Evolutionary conservation across 2,329 filamentous ascomycete genomes (phyloP).

Genomic region (Knoxdaviesia proteae): DNA sequence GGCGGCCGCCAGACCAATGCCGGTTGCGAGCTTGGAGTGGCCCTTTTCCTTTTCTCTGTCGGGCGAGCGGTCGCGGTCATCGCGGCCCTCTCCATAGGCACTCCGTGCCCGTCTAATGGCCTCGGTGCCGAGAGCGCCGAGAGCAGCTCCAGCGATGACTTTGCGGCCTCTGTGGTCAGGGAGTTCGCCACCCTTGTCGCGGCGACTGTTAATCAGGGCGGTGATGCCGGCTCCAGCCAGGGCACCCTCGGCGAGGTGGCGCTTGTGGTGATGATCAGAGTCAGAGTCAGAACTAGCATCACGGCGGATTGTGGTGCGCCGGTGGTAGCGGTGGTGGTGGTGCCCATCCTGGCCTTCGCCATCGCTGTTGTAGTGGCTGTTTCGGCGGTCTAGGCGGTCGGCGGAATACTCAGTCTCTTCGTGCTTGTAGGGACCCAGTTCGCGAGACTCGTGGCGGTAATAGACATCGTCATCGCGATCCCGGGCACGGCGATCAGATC

Average conservation of each 20-base stretch:
- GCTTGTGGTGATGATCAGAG: slow-evolving; percentile 25
- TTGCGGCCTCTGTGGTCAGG: slow-evolving; percentile 33
- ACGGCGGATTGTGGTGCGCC: slow-evolving; percentile 18
- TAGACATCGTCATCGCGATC: slow-evolving; percentile 26
- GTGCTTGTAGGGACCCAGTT: slow-evolving; percentile 18
- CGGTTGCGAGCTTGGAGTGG: slow-evolving; percentile 34
- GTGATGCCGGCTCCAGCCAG: slow-evolving; percentile 40
- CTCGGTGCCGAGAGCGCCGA: slow-evolving; percentile 42
- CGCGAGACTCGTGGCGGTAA: slow-evolving; percentile 24
- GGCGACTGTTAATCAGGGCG: slow-evolving; percentile 35
- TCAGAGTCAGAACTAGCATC: slow-evolving; percentile 22
- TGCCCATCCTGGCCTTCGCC: slow-evolving; percentile 22
- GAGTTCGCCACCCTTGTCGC: slow-evolving; percentile 27
- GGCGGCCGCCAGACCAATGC: slow-evolving; percentile 40
- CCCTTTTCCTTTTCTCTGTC: slow-evolving; percentile 14
- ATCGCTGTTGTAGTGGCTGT: slow-evolving; percentile 12
- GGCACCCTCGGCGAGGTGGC: slow-evolving; percentile 42
- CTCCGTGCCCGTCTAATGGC: slow-evolving; percentile 37
- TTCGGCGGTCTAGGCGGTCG: slow-evolving; percentile 15
- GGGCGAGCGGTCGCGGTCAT: slow-evolving; percentile 17
- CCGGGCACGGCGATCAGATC: slow-evolving; percentile 12
- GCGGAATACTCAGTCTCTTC: slow-evolving; percentile 11
- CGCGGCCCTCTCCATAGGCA: slow-evolving; percentile 32
- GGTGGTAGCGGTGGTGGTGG: slow-evolving; percentile 20
- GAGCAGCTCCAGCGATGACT: slow-evolving; percentile 37